phyloP scores from a whole-genome alignment of 352 stramenopile species.

The Phytopythium litorale region DNA sequence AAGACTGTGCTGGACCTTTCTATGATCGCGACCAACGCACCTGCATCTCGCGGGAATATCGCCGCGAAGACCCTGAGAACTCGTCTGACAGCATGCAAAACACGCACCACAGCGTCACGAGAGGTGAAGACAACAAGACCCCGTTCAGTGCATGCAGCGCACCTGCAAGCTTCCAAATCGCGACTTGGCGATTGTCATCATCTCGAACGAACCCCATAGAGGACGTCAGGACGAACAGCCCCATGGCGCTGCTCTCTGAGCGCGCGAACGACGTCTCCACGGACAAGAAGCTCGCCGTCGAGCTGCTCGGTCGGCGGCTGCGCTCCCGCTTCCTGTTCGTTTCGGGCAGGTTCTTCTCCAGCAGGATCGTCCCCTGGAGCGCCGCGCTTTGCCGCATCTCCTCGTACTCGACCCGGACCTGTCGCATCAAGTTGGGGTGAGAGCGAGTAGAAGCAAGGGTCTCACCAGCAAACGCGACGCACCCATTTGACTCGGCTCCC shows the following conservation, averaged over 20 bases:
- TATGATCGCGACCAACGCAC: not conserved
- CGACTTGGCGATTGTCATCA: slow-evolving; percentile 2
- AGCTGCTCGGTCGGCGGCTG: not conserved
- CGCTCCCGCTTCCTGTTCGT: not conserved
- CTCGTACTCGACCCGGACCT: slow-evolving; percentile 4
- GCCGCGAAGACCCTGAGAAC: not conserved
- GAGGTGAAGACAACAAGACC: not conserved
- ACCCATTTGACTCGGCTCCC: slow-evolving; percentile 37
- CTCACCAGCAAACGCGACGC: slow-evolving; percentile 1
- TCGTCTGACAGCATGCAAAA: slow-evolving; percentile 2
- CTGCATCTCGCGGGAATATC: slow-evolving; percentile 2
- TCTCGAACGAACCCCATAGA: slow-evolving; percentile 32
- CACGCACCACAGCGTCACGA: not conserved
- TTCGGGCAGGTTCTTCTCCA: not conserved
- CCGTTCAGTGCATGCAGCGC: too few species aligned
- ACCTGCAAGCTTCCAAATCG: slow-evolving; percentile 9
- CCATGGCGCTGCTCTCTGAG: slow-evolving; percentile 20
- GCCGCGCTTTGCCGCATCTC: not conserved
- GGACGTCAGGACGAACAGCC: slow-evolving; percentile 23
- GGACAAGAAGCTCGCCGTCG: slow-evolving; percentile 10
- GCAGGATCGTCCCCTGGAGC: slow-evolving; percentile 5
- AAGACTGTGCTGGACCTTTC: not conserved
- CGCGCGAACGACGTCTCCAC: slow-evolving; percentile 20
- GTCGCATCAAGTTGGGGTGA: not conserved
- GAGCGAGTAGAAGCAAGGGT: not conserved